Evolutionary conservation across 345 rosid species (phyloP).

Genomic region (Brassica carinata): DNA sequence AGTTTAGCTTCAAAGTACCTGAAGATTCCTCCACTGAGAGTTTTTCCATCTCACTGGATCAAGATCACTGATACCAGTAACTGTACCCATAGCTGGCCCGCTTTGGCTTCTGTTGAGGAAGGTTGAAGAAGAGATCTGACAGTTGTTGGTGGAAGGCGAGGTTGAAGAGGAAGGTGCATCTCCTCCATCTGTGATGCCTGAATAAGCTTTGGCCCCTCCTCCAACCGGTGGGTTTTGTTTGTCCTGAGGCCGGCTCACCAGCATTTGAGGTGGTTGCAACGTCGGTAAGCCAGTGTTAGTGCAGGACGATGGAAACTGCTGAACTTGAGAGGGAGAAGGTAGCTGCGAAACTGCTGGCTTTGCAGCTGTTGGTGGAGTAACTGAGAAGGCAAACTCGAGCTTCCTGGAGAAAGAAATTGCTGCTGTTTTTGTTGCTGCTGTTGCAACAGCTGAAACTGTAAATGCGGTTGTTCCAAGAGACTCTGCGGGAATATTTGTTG

Average conservation of each 20-base stretch:
- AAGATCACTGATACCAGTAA: constrained; percentile 71
- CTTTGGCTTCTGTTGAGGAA: constrained; percentile 73
- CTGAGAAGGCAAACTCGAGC: constrained; percentile 68
- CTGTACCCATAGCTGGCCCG: constrained; percentile 84
- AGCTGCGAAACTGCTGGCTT: constrained; percentile 63
- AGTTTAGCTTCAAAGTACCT: constrained; percentile 53
- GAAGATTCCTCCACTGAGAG: constrained; percentile 98
- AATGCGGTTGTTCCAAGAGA: constrained; percentile 76
- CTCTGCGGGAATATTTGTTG: constrained; percentile 67
- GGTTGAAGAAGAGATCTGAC: constrained; percentile 66
- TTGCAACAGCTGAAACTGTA: constrained; percentile 74
- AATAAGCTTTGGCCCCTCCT: constrained; percentile 56
- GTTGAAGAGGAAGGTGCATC: constrained; percentile 97
- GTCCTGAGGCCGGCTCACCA: constrained; percentile 57
- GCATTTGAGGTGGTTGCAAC: constrained; percentile 60
- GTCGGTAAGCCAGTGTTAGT: constrained; percentile 56
- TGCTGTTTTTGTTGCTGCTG: constrained; percentile 68
- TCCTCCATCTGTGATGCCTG: constrained; percentile 80
- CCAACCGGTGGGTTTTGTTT: constrained; percentile 51
- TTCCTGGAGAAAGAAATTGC: constrained; percentile 55
- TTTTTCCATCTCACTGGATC: constrained; percentile 79
- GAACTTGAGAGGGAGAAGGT: constrained; percentile 56
- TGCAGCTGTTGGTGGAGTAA: constrained; percentile 45
- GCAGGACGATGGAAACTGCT: constrained; percentile 56
- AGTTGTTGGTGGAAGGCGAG: constrained; percentile 92